Percentiles rank a stretch among this genome's conserved stretches.
These are phyloP conservation scores for Clarireedia hainanense DNA, from an alignment of 2,329 filamentous ascomycete species.

Conservation along the genomic window DNA sequence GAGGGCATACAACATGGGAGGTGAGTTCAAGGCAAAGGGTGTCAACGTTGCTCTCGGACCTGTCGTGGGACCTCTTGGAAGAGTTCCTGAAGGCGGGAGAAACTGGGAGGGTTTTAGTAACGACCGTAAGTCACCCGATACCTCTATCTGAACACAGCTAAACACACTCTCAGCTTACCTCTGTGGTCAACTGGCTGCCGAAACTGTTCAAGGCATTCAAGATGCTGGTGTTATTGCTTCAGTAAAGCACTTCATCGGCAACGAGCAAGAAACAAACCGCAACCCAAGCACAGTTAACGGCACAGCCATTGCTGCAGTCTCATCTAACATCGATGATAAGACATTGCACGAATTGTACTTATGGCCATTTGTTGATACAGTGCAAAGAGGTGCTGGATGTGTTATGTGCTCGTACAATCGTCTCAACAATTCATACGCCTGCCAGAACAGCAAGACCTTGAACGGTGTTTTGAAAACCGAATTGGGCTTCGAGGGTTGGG, in stretches of 20 bases:
- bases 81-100: slow-evolving; percentile 57
- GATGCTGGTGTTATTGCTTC: slow-evolving; percentile 19
- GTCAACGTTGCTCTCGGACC: slow-evolving; percentile 62
- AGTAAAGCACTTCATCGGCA: slow-evolving; percentile 51
- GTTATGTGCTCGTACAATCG: slow-evolving; percentile 79
- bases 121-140: slow-evolving; percentile 16
- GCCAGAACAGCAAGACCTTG: slow-evolving; percentile 68
- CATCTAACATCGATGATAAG: slow-evolving; percentile 73
- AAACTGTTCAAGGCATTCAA: slow-evolving; percentile 22
- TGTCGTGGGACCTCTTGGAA: slow-evolving; percentile 59
- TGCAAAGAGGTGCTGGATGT: slow-evolving; percentile 65
- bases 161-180: slow-evolving; percentile 42
- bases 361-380: slow-evolving; percentile 76
- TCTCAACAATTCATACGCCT: slow-evolving; percentile 62
- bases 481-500: slow-evolving; percentile 72
- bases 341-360: slow-evolving; percentile 70
- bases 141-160: neutral
- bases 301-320: slow-evolving; percentile 36
- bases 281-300: slow-evolving; percentile 33
- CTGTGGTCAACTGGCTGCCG: slow-evolving; percentile 41
- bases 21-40: slow-evolving; percentile 65
- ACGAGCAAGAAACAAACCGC: slow-evolving; percentile 57
- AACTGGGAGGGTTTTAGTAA: slow-evolving; percentile 52
- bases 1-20: slow-evolving; percentile 62
- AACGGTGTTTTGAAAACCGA: slow-evolving; percentile 80